Evolutionary conservation across 176 grass and related monocot species (phyloP), one percentile per base, ranked within the genome.

Genomic region (Ampelocalamus luodianensis): DNA sequence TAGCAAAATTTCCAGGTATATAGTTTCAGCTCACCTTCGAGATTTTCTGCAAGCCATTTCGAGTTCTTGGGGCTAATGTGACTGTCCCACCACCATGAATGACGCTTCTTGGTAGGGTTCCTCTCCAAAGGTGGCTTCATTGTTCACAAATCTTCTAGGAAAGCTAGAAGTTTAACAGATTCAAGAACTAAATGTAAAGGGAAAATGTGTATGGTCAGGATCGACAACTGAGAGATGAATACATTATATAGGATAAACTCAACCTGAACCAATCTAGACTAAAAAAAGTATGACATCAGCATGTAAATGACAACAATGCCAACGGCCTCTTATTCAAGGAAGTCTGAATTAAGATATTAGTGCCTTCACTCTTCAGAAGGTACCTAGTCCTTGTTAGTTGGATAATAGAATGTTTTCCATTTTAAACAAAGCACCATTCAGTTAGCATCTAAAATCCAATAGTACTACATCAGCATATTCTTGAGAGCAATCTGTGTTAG

Each of bases 11-110:
- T 38, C 5, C 3, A 32, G 29, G 63, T 58, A 29, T 1, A 63
- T 48, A 39, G 4, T 40, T 51, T 64, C 67, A 78, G 39, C 79
- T 78, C 17, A 95, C 93, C 90, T 95, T 90, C 79, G 4, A 95
- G 90, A 81, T 95, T 95, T 83, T 95, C 87, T 10, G 87, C 85
- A 73, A 95, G 90, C 93, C 93, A 95, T 95, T 88, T 95, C 0
- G 90, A 95, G 65, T 95, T 95, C 84, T 95, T 95, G 12, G 87
- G 90, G 79, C 90, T 92, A 56, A 92, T 86, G 78, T 92, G 90
- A 40, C 93, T 90, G 54, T 92, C 90, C 93, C 90, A 95, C 93
- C 93, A 95, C 93, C 90, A 95, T 4, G 93, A 92, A 66, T 95
- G 88, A 18, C 88, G 91, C 68, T 95, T 95, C 55, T 73, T 92